Conservation (phyloP, 345 rosid genomes). For the Sonneratia caseolaris region DNA sequence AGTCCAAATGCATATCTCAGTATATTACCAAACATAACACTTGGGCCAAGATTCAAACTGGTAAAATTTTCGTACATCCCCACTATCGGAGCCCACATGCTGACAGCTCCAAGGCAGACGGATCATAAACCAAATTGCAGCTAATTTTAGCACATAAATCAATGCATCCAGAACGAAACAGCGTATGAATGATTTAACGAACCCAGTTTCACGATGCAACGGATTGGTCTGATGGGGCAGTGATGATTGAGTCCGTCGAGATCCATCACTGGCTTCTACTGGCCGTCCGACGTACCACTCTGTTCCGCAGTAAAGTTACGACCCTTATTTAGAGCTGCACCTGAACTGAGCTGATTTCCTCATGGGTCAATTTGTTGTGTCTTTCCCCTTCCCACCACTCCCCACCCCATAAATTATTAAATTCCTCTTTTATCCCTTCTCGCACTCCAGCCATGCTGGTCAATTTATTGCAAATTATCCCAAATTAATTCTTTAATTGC, state of each 20-base stretch:
- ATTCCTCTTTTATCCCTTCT: neutral
- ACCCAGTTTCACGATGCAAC: conserved; percentile 95
- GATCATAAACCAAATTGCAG: neutral
- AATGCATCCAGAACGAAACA: neutral
- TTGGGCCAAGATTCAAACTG: too few species aligned
- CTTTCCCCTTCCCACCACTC: neutral
- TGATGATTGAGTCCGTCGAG: neutral
- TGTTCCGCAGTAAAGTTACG: neutral
- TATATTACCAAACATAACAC: neutral
- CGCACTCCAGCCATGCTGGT: neutral
- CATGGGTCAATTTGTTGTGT: neutral
- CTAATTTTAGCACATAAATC: neutral
- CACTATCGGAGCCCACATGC: neutral
- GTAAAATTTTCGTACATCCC: too few species aligned
- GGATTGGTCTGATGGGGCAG: conserved; percentile 34
- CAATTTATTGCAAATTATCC: neutral
- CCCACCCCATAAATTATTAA: too few species aligned
- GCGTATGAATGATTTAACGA: conserved; percentile 10
- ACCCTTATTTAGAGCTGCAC: neutral
- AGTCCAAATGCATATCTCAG: too few species aligned
- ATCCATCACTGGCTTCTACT: neutral
- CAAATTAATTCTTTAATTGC: neutral
- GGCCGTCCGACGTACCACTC: neutral
- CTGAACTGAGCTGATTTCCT: neutral
- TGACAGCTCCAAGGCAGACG: neutral